These are phyloP conservation scores for Termitomyces sp. DNA, from an alignment of 768 basidiomycete genomes.

Conservation along the genomic window DNA sequence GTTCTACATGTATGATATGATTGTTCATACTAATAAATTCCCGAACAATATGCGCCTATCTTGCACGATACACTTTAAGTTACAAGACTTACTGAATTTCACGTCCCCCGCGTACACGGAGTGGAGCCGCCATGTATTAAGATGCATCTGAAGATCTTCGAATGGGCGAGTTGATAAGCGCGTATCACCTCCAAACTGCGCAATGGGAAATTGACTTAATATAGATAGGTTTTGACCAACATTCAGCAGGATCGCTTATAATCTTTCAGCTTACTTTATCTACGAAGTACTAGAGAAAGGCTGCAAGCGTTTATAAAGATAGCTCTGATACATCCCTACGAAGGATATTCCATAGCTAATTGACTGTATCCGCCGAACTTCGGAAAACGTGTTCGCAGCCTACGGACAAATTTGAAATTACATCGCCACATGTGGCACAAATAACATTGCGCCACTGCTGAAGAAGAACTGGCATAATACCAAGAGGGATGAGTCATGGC, in stretches of 20 bases:
- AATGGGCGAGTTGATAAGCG: neutral
- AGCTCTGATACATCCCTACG: neutral
- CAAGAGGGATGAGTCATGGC: neutral
- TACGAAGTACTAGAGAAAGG: neutral
- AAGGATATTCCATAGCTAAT: no score
- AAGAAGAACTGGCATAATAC: neutral
- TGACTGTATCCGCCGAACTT: neutral
- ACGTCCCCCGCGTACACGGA: no score
- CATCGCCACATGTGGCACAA: neutral
- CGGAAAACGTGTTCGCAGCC: neutral
- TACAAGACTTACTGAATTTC: no score
- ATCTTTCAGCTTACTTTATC: neutral
- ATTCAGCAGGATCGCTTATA: neutral
- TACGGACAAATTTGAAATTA: constrained; percentile 1
- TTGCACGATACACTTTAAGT: no score
- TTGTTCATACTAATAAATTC: no score
- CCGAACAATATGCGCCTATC: no score
- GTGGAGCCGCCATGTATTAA: neutral
- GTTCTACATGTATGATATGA: no score
- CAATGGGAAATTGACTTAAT: neutral
- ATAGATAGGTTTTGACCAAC: no score
- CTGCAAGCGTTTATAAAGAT: neutral
- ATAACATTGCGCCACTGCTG: constrained; percentile 1
- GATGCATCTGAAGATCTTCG: neutral
- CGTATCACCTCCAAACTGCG: neutral